Conservation (phyloP, 805 yeast genomes). For the Kluyveromyces nonfermentans region DNA sequence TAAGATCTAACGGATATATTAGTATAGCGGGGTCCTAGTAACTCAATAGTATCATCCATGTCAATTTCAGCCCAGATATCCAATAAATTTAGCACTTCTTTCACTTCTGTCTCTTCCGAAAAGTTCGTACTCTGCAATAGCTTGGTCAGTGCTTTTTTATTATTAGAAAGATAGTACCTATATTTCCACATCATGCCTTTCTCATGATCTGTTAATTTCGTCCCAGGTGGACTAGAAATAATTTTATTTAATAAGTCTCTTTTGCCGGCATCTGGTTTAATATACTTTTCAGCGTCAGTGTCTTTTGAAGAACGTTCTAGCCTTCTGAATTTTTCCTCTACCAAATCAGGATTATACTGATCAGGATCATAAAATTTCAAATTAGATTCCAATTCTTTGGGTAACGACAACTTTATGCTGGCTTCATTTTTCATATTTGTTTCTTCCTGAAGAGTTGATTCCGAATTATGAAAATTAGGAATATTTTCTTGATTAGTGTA, state of each 20-base stretch:
- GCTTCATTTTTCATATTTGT: constrained; percentile 24
- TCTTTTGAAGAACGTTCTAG: constrained; percentile 77
- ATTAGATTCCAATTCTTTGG: constrained; percentile 25
- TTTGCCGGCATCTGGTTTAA: constrained; percentile 78
- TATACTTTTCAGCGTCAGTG: constrained; percentile 67
- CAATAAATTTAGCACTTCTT: constrained; percentile 66
- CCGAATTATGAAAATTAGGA: constrained; percentile 37
- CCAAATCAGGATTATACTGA: constrained; percentile 61
- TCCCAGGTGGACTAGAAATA: constrained; percentile 72
- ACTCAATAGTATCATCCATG: constrained; percentile 77
- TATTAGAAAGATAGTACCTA: constrained; percentile 67
- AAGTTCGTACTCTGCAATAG: constrained; percentile 82
- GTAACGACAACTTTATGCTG: constrained; percentile 21
- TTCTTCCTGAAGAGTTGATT: constrained; percentile 29
- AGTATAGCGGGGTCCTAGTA: constrained; percentile 68
- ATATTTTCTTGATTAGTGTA: constrained; percentile 21
- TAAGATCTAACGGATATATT: constrained; percentile 68
- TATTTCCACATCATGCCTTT: constrained; percentile 87
- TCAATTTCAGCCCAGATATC: constrained; percentile 68
- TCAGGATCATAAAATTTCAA: constrained; percentile 59
- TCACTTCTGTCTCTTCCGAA: constrained; percentile 73
- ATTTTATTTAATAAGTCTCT: constrained; percentile 66
- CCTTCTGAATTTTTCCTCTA: constrained; percentile 78
- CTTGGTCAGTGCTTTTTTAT: constrained; percentile 63
- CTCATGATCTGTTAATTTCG: constrained; percentile 70